A percentile compares a stretch with the other conserved stretches of the same genome.
Conservation (phyloP, 1,139 yeast species). For the Kluyveromyces sp. region DNA sequence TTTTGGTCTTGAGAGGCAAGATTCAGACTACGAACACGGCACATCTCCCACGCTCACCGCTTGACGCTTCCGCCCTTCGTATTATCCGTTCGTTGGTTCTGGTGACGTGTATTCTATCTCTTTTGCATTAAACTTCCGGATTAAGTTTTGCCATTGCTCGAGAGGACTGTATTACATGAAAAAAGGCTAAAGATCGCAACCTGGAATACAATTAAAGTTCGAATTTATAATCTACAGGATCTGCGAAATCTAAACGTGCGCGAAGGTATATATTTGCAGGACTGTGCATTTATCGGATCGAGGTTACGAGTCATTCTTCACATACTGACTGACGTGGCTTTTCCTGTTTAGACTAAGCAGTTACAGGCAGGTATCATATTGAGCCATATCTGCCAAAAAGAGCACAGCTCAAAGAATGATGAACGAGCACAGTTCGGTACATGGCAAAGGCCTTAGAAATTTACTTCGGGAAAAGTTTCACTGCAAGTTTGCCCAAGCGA, state of each 20-base stretch:
- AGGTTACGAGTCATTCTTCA: too few species aligned
- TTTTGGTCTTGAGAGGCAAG: too few species aligned
- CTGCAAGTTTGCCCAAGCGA: constrained; percentile 13
- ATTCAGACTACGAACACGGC: too few species aligned
- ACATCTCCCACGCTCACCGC: too few species aligned
- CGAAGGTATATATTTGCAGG: too few species aligned
- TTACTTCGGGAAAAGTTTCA: constrained; percentile 21
- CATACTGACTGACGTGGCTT: too few species aligned
- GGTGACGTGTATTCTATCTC: neutral
- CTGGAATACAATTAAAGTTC: neutral
- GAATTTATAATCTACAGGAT: neutral
- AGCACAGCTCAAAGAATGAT: neutral
- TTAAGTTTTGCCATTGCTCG: neutral
- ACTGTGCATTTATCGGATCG: neutral
- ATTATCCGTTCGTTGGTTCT: too few species aligned
- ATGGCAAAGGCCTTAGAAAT: constrained; percentile 4
- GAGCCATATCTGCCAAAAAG: too few species aligned
- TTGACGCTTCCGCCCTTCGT: too few species aligned
- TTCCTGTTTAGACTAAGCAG: too few species aligned
- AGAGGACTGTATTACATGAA: neutral
- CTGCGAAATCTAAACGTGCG: neutral
- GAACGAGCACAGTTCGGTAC: constrained; percentile 3
- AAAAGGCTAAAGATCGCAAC: neutral
- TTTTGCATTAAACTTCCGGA: neutral
- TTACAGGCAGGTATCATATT: too few species aligned